Evolutionary conservation across 2,329 filamentous ascomycete species (phyloP).

Genomic region (Aspergillus sp.): DNA sequence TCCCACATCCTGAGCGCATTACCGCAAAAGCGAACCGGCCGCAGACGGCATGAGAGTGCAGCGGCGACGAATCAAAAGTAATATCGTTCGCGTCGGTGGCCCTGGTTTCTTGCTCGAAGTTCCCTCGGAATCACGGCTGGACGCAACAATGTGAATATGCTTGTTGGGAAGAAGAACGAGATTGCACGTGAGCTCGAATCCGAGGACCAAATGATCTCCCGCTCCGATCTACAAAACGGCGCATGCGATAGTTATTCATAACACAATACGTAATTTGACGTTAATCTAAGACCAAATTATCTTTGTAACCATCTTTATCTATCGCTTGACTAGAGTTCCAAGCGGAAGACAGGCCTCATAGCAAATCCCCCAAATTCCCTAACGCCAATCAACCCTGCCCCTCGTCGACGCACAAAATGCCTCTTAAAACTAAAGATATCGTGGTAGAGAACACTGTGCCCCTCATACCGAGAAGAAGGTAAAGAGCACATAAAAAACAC

Average conservation of each 20-base stretch:
- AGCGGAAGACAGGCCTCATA: not conserved
- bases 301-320: too few species aligned
- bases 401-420: not conserved
- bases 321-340: too few species aligned
- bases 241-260: not conserved
- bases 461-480: not conserved
- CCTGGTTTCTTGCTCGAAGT: conserved; percentile 5
- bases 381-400: not conserved
- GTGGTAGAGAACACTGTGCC: not conserved
- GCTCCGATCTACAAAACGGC: not conserved
- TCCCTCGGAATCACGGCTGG: conserved; percentile 7
- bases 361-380: not conserved
- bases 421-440: not conserved
- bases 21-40: conserved; percentile 28
- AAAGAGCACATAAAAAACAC: not conserved
- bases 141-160: not conserved
- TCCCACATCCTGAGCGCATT: conserved; percentile 44
- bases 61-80: conserved; percentile 20
- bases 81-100: conserved; percentile 29
- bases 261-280: not conserved
- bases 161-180: conserved; percentile 6
- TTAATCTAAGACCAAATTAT: not conserved
- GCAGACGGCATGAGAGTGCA: conserved; percentile 25
- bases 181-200: conserved; percentile 18
- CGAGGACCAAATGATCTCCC: conserved; percentile 36